phyloP scores from a whole-genome alignment of 78 protist genomes.

The Neovahlkampfia damariscottae region DNA sequence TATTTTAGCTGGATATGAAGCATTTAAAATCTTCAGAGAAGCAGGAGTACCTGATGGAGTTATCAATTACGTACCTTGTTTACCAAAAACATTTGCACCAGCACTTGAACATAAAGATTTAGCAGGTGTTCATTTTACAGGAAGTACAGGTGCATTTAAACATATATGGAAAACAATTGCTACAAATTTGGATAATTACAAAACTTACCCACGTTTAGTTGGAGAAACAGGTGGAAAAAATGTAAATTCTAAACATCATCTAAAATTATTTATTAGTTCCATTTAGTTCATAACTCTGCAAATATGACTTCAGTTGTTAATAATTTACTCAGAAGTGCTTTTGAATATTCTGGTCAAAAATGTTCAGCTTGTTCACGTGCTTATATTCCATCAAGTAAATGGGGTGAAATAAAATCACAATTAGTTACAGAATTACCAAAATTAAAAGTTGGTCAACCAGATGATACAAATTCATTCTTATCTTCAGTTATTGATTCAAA shows the following conservation, averaged over 20 bases:
- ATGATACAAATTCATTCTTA: conserved; percentile 45
- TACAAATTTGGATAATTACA: conserved; percentile 31
- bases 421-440: conserved; percentile 7
- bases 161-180: conserved; percentile 47
- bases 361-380: conserved; percentile 82
- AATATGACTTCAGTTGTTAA: conserved; percentile 4
- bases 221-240: conserved; percentile 96
- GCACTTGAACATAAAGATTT: conserved; percentile 27
- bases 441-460: conserved; percentile 57
- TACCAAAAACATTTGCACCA: conserved; percentile 25
- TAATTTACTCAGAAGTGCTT: conserved; percentile 60
- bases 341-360: conserved; percentile 90
- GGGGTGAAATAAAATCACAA: conserved; percentile 51
- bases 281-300: conserved; percentile 58
- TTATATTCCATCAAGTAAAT: conserved; percentile 58
- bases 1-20: conserved; percentile 47
- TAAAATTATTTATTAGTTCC: too few relatives aligned
- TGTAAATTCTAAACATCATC: too few relatives aligned
- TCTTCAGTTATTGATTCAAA: conserved; percentile 78
- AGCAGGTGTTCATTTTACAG: conserved; percentile 84
- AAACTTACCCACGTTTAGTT: conserved; percentile 71
- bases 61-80: conserved; percentile 70
- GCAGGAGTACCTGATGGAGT: conserved; percentile 93
- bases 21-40: conserved; percentile 65
- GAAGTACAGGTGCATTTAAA: conserved; percentile 69